Base-by-base conservation (phyloP, 768 basidiomycete genomes). In the Agrocybe praecox region DNA sequence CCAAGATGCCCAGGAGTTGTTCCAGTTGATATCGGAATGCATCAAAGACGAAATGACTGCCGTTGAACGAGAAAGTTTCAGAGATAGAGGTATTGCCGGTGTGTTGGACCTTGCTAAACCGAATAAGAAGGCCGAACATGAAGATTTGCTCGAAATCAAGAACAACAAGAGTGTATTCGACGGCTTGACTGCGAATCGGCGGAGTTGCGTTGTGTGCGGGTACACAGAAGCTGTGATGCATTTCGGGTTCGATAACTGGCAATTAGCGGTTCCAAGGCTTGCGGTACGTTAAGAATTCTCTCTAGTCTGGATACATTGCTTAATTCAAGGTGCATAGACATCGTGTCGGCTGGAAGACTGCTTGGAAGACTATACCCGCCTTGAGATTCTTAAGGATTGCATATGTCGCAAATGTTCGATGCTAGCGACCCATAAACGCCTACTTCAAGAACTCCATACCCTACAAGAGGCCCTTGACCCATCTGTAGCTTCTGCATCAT, bases 1-100 rank as follows among this genome's bases (percentile, higher is more conserved):
- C 69, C 96, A 98, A 74, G 96, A 98, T 69, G 96, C 96, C 5
- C 96, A 98, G 67, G 96, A 98, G 68, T 81, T 98, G n/a, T 98
- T 97, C 75, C 89, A 96, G 63, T 86, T 98, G 29, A 77, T 98
- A 9, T 90, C 94, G 1, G 94, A 96, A 69, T 90, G 87, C 51
- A 80, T 98, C 62, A 93, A 93, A 73, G 88, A 87, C 58, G 96
- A 98, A 69, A 80, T 87, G n/a, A 67, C 74, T 2, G 82, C 87
- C 1, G 82, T 97, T 1, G 86, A 88, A 53, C 81, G 80, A 45
- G 93, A 96, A 68, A 82, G 83, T 2, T 75, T 79, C 44, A 78
- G 86, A 42, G 87, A 93, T 66, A 80, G 86, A 47, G 92, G 93
- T 7, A 74, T 94, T 15, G 87, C 86, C 19, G 87, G 77, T 10